Evolutionary conservation across 1,284 basidiomycete species (phyloP), one percentile per base, ranked within the genome.

Genomic region (Coniophora puteana): DNA sequence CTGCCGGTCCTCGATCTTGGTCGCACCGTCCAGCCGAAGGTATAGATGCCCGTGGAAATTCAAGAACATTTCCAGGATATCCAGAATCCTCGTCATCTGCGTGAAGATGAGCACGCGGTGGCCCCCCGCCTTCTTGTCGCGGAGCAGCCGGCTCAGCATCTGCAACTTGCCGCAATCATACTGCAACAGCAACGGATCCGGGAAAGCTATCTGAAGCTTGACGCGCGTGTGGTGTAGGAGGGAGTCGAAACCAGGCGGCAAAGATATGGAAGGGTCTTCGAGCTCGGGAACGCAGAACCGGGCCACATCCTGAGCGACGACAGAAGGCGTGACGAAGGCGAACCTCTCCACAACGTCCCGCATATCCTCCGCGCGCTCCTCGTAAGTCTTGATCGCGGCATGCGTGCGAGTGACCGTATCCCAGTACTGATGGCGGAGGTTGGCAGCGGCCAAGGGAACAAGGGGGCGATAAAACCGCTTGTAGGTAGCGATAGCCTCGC

Each of bases 91-190:
- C 17, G 94, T 97, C 94, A 98, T 98, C 58, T 98, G 94, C 0
- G 94, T 98, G 62, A 98, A 98, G 53, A 98, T 95, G 36, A 98
- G 73, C 17, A 92, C 78, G 1, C 94, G 86, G 58, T 97, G 93
- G 0, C 92, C 91, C 3, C 80, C 90, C 0, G 80, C 80, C 57
- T 94, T 93, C 58, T 84, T 86, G 55, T 89, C 80, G 17, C 91
- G 81, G 31, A 98, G 74, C 23, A 98, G 72, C 18, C 70, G 67
- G 23, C 83, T 79, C 4, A 98, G 78, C 48, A 86, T 78, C 57
- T 97, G 94, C 13, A 98, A 74, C 62, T 98, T 98, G 36, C 94
- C 94, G 54, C 95, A 97, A 62, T 98, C 94, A 62, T 94, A 98
- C 59, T 97, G 94, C 5, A 97, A 72, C 20, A 97, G 71, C 1